Conservation (phyloP, 2,329 filamentous ascomycete genomes). For the Aspergillus uvarum region DNA sequence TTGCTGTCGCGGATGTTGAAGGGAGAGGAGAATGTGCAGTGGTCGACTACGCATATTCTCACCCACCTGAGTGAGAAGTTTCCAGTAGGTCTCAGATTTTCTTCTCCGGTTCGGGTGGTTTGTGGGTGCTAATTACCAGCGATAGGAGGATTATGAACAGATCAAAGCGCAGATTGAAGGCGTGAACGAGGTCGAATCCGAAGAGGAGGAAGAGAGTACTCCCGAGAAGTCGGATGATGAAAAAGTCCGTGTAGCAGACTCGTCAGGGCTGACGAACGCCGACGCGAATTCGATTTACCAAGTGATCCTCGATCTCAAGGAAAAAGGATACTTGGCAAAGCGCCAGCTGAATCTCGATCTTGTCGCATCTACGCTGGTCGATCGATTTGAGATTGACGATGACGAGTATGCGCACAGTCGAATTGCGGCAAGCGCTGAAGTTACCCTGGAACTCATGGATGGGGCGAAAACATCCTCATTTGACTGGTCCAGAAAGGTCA, state of each 20-base stretch:
- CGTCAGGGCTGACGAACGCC: slow-evolving; percentile 28
- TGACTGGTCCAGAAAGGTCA: slow-evolving; percentile 44
- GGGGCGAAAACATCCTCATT: slow-evolving; percentile 36
- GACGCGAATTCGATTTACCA: slow-evolving; percentile 41
- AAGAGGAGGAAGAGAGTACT: slow-evolving; percentile 19
- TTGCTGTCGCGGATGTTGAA: slow-evolving; percentile 50
- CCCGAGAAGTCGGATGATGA: slow-evolving; percentile 19
- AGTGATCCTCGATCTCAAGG: slow-evolving; percentile 39
- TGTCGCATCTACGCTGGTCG: slow-evolving; percentile 31
- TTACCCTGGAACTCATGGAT: slow-evolving; percentile 39
- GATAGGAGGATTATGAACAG: slow-evolving; percentile 36
- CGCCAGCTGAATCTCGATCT: slow-evolving; percentile 41
- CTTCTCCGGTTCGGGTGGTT: neutral
- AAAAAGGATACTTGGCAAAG: slow-evolving; percentile 43
- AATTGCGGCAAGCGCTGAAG: slow-evolving; percentile 33
- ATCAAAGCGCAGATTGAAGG: slow-evolving; percentile 29
- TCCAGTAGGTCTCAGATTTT: slow-evolving; percentile 31
- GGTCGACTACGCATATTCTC: slow-evolving; percentile 46
- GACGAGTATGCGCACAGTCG: slow-evolving; percentile 39
- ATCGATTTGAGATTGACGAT: slow-evolving; percentile 35
- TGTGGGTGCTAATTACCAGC: neutral
- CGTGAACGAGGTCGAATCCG: slow-evolving; percentile 16
- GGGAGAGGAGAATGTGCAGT: slow-evolving; percentile 46
- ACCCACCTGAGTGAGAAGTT: slow-evolving; percentile 46
- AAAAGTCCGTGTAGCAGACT: slow-evolving; percentile 25